Conservation (phyloP, 2,329 filamentous ascomycete genomes). For the Fusarium odoratissimum region DNA sequence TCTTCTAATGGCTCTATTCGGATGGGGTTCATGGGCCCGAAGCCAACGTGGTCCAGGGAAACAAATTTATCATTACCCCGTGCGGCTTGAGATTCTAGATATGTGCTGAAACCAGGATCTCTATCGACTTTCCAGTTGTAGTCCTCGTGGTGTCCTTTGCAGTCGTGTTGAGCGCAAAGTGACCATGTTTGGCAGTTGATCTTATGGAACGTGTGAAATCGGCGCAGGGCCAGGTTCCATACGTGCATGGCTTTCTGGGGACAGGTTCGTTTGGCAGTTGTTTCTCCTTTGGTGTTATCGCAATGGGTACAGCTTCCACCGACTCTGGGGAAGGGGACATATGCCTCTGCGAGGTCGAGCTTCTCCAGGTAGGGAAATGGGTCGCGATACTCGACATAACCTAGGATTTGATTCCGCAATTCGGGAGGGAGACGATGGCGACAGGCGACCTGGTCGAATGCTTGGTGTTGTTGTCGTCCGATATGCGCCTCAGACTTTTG, state of each 20-base stretch:
- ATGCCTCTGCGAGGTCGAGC: background rate
- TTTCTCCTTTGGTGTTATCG: accelerated
- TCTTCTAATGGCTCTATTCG: accelerated
- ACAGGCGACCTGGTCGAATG: accelerated
- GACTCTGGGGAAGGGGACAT: background rate
- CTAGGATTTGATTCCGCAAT: background rate
- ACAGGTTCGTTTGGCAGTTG: background rate
- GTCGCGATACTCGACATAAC: background rate
- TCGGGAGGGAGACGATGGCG: accelerated
- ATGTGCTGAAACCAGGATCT: background rate
- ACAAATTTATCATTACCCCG: background rate
- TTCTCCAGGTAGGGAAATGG: background rate
- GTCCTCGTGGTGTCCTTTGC: background rate
- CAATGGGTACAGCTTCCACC: background rate
- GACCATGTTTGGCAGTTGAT: background rate
- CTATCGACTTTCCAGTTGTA: background rate
- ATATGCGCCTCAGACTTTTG: background rate
- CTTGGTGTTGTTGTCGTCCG: background rate
- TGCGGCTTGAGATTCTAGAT: background rate
- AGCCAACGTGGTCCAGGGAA: background rate
- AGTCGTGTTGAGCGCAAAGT: background rate
- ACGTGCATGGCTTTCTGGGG: background rate
- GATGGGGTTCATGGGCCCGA: background rate
- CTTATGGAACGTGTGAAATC: background rate
- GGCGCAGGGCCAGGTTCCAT: background rate